Percentiles rank a stretch among this genome's conserved stretches.
Evolutionary conservation across 805 yeast species (phyloP).

Genomic region (Metschnikowia cerradonensis): DNA sequence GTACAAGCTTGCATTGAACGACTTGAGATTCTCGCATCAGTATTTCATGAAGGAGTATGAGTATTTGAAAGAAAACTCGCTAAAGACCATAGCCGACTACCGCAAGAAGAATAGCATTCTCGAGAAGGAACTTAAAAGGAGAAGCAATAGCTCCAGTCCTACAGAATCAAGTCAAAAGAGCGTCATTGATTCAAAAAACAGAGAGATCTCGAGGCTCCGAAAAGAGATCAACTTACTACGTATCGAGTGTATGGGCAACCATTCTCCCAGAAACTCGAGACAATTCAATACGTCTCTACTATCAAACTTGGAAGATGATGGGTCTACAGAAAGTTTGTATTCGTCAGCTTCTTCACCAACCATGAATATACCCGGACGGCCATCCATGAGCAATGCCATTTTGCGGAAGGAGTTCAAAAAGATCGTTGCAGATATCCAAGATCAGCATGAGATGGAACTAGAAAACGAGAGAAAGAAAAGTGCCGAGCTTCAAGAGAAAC

Average conservation of each 20-base stretch:
- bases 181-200: constrained; percentile 25
- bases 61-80: constrained; percentile 55
- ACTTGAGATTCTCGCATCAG: constrained; percentile 66
- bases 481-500: constrained; percentile 33
- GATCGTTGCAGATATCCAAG: constrained; percentile 57
- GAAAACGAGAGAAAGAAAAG: constrained; percentile 52
- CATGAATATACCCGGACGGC: constrained; percentile 2
- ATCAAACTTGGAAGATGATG: constrained; percentile 15
- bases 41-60: constrained; percentile 66
- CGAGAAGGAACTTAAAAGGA: constrained; percentile 46
- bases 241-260: constrained; percentile 42
- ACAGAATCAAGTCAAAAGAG: constrained; percentile 3
- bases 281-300: constrained; percentile 7
- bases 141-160: neutral
- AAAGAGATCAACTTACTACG: constrained; percentile 42
- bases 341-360: constrained; percentile 17
- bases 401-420: constrained; percentile 67
- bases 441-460: constrained; percentile 56
- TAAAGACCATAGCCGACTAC: constrained; percentile 49
- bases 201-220: constrained; percentile 41
- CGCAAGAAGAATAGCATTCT: constrained; percentile 47
- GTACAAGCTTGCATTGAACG: constrained; percentile 58
- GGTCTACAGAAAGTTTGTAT: constrained; percentile 15
- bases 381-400: constrained; percentile 44
- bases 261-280: constrained; percentile 10